Percentiles rank a stretch among this genome's conserved stretches.
Conservation (phyloP, 148 eudicot genomes). For the Drosera capensis region DNA sequence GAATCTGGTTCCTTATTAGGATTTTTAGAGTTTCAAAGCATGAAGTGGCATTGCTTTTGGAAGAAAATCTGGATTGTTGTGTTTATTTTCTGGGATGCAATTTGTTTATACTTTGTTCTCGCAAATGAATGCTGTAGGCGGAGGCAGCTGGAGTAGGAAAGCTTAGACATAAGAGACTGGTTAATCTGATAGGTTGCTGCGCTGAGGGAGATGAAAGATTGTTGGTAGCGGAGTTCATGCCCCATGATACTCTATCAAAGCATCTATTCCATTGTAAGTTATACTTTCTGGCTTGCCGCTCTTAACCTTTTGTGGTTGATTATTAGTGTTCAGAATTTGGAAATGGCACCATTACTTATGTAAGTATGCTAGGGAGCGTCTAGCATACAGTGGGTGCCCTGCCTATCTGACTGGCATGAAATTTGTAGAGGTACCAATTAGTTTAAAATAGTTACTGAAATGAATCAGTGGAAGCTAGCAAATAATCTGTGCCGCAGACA, state of each 20-base stretch:
- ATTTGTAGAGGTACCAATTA: too few species aligned
- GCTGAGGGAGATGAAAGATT: conserved; percentile 98
- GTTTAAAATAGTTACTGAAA: too few species aligned
- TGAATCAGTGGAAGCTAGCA: too few species aligned
- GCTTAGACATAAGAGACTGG: conserved; percentile 79
- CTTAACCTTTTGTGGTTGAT: neutral
- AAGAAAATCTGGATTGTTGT: neutral
- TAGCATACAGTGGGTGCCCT: too few species aligned
- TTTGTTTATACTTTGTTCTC: neutral
- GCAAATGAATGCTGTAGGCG: conserved; percentile 29
- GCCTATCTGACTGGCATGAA: too few species aligned
- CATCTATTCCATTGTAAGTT: conserved; percentile 92
- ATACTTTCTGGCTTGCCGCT: neutral
- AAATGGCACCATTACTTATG: too few species aligned
- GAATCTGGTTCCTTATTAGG: neutral
- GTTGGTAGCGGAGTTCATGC: conserved; percentile 90
- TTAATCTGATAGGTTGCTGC: conserved; percentile 85
- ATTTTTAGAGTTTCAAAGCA: too few species aligned
- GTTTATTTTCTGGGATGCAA: neutral
- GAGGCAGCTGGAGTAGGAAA: conserved; percentile 94
- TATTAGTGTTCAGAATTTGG: too few species aligned
- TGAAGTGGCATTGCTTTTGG: too few species aligned
- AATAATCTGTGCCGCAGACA: too few species aligned
- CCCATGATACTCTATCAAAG: conserved; percentile 79
- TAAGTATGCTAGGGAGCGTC: too few species aligned